These are phyloP conservation scores for Salix brachista DNA, from an alignment of 345 rosid species.

Conservation along the genomic window DNA sequence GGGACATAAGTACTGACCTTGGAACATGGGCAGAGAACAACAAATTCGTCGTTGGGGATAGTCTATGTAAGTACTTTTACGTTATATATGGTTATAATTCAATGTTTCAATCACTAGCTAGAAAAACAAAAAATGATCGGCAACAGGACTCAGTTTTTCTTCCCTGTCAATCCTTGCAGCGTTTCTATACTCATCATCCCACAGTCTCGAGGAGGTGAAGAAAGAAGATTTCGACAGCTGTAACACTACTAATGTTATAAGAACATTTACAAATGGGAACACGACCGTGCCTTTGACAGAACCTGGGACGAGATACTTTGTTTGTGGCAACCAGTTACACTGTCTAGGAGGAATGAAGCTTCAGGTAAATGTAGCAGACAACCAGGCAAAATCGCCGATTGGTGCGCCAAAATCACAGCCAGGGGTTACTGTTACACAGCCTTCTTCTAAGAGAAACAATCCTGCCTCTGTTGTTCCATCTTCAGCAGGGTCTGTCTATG, in stretches of 20 bases:
- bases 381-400: constrained; percentile 38
- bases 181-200: constrained; percentile 63
- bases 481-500: constrained; percentile 28
- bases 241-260: constrained; percentile 46
- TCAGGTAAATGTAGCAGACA: constrained; percentile 40
- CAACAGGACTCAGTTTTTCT: background rate
- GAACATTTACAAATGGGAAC: constrained; percentile 68
- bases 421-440: background rate
- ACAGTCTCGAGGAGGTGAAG: constrained; percentile 58
- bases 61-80: constrained; percentile 42
- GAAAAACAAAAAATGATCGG: background rate
- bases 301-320: constrained; percentile 57
- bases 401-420: constrained; percentile 46
- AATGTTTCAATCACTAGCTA: background rate
- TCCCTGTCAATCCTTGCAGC: constrained; percentile 21
- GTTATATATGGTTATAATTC: background rate
- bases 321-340: constrained; percentile 55
- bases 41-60: constrained; percentile 70
- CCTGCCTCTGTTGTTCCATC: constrained; percentile 38
- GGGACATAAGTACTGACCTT: constrained; percentile 86
- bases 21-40: constrained; percentile 66
- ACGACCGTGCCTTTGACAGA: constrained; percentile 57
- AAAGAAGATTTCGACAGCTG: constrained; percentile 45
- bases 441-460: constrained; percentile 43
- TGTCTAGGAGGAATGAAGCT: constrained; percentile 92